Evolutionary conservation across 345 rosid species (phyloP), one percentile per base, ranked within the genome.

Genomic region (Ceriops decandra): DNA sequence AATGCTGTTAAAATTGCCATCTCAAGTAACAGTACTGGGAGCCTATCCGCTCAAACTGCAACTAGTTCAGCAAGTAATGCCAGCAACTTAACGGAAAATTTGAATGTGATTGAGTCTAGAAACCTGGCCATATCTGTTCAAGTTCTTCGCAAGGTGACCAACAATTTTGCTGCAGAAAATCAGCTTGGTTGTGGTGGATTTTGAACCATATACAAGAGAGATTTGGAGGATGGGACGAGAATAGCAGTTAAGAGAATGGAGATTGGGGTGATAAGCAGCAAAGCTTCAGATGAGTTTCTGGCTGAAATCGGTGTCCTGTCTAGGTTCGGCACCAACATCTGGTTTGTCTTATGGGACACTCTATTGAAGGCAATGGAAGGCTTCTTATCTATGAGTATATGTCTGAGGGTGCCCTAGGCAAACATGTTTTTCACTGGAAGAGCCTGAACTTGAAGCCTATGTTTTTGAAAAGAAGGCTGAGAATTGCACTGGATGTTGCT

Each of bases 231-330:
- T 57, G 88, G 86, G 21, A 82, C 88, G 6, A 70, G 73, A 47
- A 79, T 85, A 62, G 86, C 88, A 7, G 83, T 85, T 33, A 85
- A 85, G 74, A 82, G 83, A 71, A 85, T 85, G 86, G 83, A 85
- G 60, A 76, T 76, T 38, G 83, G 82, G 9, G 65, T 76, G 5
- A 52, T 76, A 0, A 68, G 72, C 68, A 68, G 66, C 69, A 81
- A 85, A 75, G 83, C 77, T 7, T 11, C 75, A 42, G 79, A 75
- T 6, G 88, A 82, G 71, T 85, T 82, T 73, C 82, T 73, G 49
- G 77, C 83, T 28, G 86, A 85, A 67, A 85, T 82, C 6, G 70
- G 64, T 0, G 85, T 85, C 53, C 82, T 82, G 21, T 76, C 88
- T 1, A 82, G 70, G 85, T 81, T n/a, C 60, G 85, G 30, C 88